phyloP scores from a whole-genome alignment of 2,329 filamentous ascomycete genomes.

The Diplodia mutila region DNA sequence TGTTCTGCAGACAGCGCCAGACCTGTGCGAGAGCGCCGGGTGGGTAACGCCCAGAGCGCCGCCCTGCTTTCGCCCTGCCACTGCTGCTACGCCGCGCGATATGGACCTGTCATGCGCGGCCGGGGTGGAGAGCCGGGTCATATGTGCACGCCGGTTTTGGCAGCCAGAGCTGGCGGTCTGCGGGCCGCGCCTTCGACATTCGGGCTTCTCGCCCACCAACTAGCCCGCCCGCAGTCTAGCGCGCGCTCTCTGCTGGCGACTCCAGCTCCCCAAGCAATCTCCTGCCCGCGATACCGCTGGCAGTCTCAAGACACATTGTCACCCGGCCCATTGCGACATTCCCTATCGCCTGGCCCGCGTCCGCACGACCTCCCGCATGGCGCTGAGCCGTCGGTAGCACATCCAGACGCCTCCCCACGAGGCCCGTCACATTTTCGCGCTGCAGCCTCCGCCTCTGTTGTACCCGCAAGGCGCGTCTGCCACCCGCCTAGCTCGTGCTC shows the following conservation, averaged over 20 bases:
- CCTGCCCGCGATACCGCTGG: neutral
- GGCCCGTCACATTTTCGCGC: constrained; percentile 14
- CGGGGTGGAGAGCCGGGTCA: constrained; percentile 23
- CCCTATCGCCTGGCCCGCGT: neutral
- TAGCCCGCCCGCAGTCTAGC: neutral
- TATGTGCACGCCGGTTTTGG: neutral
- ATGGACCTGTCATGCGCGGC: constrained; percentile 6
- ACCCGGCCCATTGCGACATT: neutral
- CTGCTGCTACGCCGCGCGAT: neutral
- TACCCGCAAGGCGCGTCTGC: neutral
- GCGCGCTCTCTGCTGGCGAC: neutral
- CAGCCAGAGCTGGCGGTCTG: constrained; percentile 16
- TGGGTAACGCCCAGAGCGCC: constrained; percentile 7
- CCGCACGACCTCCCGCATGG: neutral
- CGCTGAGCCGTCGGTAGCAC: neutral
- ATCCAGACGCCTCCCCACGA: neutral
- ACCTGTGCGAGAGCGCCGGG: neutral
- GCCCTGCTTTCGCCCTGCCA: neutral
- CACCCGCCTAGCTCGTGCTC: neutral
- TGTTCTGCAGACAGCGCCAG: neutral
- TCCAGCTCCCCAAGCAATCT: neutral
- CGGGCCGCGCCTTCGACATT: constrained; percentile 3
- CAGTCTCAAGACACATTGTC: neutral
- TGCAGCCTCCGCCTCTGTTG: constrained; percentile 3
- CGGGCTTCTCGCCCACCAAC: neutral